Percentiles rank a stretch among this genome's conserved stretches.
phyloP scores from a whole-genome alignment of 2,329 filamentous ascomycete genomes.

The Xylaria sp. region DNA sequence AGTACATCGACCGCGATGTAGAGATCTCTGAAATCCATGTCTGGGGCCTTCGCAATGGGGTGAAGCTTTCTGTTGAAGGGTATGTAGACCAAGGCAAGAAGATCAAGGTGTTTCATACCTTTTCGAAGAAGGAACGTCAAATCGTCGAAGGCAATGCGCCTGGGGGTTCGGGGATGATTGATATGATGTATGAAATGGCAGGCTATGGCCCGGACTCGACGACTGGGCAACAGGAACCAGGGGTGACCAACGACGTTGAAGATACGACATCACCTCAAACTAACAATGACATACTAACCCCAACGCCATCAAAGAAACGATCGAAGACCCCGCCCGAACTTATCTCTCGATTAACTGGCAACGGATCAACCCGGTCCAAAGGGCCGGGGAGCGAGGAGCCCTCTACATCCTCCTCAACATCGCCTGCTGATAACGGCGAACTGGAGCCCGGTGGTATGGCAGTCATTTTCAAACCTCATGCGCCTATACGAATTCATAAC shows the following conservation, averaged over 20 bases:
- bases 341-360: conserved; percentile 36
- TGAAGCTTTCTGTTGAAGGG: conserved; percentile 86
- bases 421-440: conserved; percentile 46
- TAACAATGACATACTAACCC: conserved; percentile 28
- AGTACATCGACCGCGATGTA: conserved; percentile 82
- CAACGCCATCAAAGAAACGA: conserved; percentile 27
- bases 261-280: conserved; percentile 23
- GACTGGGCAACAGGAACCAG: conserved; percentile 50
- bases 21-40: conserved; percentile 90
- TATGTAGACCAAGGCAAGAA: conserved; percentile 89
- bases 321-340: conserved; percentile 37
- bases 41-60: conserved; percentile 87
- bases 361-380: conserved; percentile 29
- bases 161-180: conserved; percentile 59
- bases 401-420: conserved; percentile 37
- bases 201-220: conserved; percentile 49
- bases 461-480: conserved; percentile 79
- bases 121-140: conserved; percentile 75
- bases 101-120: conserved; percentile 86
- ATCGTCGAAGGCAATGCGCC: conserved; percentile 69
- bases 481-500: conserved; percentile 75
- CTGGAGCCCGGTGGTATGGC: conserved; percentile 71
- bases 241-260: conserved; percentile 47
- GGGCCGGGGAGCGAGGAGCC: not conserved
- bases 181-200: conserved; percentile 65